Evolutionary conservation across 495 filamentous ascomycete genomes (phyloP).

Genomic region (Wilcoxina mikolae): DNA sequence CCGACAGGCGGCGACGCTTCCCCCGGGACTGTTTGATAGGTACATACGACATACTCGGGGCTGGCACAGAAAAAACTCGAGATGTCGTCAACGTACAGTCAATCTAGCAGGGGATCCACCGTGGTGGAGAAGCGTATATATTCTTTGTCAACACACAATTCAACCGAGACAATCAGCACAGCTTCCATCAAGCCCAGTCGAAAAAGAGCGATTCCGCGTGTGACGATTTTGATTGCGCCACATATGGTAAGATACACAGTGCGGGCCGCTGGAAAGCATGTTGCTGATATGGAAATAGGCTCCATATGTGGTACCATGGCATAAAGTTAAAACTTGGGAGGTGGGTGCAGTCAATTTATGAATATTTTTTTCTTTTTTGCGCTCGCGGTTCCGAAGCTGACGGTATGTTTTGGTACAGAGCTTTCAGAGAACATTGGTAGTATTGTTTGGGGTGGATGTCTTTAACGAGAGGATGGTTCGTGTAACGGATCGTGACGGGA

Average conservation of each 20-base stretch:
- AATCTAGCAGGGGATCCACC: background rate
- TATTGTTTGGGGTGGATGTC: slow-evolving; percentile 15
- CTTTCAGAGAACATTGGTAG: slow-evolving; percentile 13
- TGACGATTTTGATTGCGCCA: slow-evolving; percentile 23
- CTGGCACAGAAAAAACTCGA: no score
- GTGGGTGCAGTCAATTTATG: slow-evolving; percentile 12
- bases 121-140: background rate
- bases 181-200: background rate
- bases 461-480: slow-evolving; percentile 12
- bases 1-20: no score
- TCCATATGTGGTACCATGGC: slow-evolving; percentile 23
- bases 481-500: slow-evolving; percentile 21
- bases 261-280: no score
- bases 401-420: no score
- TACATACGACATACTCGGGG: no score
- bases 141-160: background rate
- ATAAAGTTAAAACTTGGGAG: slow-evolving; percentile 24
- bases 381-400: background rate
- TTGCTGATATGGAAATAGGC: no score
- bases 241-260: slow-evolving; percentile 15
- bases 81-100: background rate
- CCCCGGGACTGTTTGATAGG: no score
- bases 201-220: slow-evolving; percentile 10
- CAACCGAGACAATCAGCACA: slow-evolving; percentile 1
- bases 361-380: background rate